Base-by-base conservation (phyloP, 768 basidiomycete genomes). In the Podaxis mareebaensis region DNA sequence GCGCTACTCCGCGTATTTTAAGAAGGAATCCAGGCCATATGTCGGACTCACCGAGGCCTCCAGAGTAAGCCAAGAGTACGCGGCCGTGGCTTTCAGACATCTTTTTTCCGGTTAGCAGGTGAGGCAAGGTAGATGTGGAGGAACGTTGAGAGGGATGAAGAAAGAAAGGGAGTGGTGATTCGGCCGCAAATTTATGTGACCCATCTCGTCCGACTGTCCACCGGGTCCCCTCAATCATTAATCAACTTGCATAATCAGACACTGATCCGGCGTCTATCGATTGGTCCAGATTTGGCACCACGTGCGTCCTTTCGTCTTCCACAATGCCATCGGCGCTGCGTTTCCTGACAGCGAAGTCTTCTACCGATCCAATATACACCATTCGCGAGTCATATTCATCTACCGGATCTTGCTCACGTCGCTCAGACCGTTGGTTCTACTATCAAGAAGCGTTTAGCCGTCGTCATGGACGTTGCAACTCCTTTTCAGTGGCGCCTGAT, bases 21-120 rank as follows among this genome's bases (percentile, higher is more conserved):
- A 26, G 30, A 38, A 48, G 42, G 11, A 49, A 55, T 33, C 33
- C 1, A 33, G 10, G 33, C 7, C 8, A 10, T 33, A 57, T 4
- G 20, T 36, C 39, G 28, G 33, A 65, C 93, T 68, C 64, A 96
- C 96, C 96, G 56, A 99, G 86, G 70, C 97, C 97, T 67, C 97
- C 96, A 71, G 97, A 99, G 81, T 99, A 99, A 22, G 96, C 96
- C 67, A 99, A 84, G 61, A 99, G 83, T 70, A 99, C 95, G 73
- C 95, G 95, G 67, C 95, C 95, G 26, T 76, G 67, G 72, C 83
- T 83, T 52, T 79, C 69, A 64, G 85, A 71, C 84, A 85, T 87
- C 62, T 64, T 74, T 56, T 26, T 39, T 60, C 33, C 28, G 6
- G 26, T 7, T 55, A 48, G 65, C 54, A 30, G 60, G 61, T 40